Evolutionary conservation across 176 grass and related monocot genomes (phyloP).

Genomic region (Zoysia pacifica): DNA sequence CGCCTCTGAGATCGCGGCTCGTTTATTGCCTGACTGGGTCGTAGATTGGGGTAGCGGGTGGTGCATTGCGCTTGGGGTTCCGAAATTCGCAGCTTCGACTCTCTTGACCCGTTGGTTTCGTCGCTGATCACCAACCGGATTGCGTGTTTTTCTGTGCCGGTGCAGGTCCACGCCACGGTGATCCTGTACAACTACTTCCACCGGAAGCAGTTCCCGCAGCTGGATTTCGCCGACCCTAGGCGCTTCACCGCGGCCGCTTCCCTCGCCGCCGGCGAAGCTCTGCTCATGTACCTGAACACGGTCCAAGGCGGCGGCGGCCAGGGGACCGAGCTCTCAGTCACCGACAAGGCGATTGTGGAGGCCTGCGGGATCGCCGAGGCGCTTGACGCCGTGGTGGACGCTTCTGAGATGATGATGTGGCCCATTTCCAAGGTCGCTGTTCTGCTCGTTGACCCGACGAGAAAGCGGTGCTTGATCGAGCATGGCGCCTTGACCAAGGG

Average conservation of each 20-base stretch:
- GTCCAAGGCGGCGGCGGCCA: constrained; percentile 10
- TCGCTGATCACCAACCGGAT: neutral
- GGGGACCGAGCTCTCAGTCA: constrained; percentile 36
- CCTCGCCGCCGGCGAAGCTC: constrained; percentile 24
- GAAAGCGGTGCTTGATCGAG: constrained; percentile 59
- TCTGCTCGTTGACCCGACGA: constrained; percentile 45
- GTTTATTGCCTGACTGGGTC: neutral
- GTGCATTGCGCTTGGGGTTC: too few relatives aligned
- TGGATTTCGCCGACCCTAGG: constrained; percentile 39
- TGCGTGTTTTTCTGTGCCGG: neutral
- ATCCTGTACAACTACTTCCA: constrained; percentile 85
- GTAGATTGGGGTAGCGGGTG: neutral
- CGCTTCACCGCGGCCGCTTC: constrained; percentile 41
- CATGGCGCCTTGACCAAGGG: constrained; percentile 41
- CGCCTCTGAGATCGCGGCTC: neutral
- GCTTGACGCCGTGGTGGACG: constrained; percentile 44
- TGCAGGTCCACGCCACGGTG: constrained; percentile 70
- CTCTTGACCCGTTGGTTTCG: neutral
- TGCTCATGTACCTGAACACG: constrained; percentile 39
- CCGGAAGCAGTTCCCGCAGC: constrained; percentile 53
- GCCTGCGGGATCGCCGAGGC: constrained; percentile 57
- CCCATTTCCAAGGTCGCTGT: constrained; percentile 63
- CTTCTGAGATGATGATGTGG: constrained; percentile 43
- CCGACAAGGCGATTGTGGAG: constrained; percentile 39
- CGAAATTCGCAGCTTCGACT: neutral